Percentiles rank a stretch among this genome's conserved stretches.
phyloP scores from a whole-genome alignment of 139 green algal genomes.

The Protoeuglena noctilucae region DNA sequence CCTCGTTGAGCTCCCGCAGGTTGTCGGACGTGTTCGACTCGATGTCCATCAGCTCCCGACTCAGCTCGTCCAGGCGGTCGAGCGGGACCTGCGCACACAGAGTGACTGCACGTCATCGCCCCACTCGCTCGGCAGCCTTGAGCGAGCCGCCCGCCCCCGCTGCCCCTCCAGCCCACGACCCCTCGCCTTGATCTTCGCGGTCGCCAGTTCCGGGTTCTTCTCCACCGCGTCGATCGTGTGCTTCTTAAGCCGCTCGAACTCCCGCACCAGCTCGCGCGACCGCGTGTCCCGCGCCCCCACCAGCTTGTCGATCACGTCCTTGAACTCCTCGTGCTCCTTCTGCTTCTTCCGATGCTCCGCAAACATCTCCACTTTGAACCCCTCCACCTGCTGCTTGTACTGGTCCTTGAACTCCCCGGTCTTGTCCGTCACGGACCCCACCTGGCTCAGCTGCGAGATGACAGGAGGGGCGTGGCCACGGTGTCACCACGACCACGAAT shows the following conservation, averaged over 20 bases:
- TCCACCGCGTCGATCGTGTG: conserved; percentile 13
- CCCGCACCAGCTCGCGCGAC: conserved; percentile 8
- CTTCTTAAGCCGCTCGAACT: conserved; percentile 50
- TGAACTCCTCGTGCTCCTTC: conserved; percentile 31
- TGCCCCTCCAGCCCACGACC: conserved; percentile 16
- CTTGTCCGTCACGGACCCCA: neutral
- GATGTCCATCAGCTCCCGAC: conserved; percentile 43
- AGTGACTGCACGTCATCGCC: conserved; percentile 11
- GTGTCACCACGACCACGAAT: too few relatives aligned
- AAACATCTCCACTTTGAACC: conserved; percentile 24
- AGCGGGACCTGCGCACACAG: neutral
- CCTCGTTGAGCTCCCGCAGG: conserved; percentile 26
- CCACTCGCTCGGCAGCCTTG: conserved; percentile 9
- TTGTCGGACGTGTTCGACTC: conserved; percentile 42
- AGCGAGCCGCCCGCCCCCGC: conserved; percentile 7
- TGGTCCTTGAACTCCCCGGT: neutral
- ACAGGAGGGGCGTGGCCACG: too few relatives aligned
- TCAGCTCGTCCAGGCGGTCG: conserved; percentile 1
- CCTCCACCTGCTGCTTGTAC: neutral
- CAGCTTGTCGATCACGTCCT: conserved; percentile 1
- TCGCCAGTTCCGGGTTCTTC: conserved; percentile 13
- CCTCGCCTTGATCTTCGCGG: conserved; percentile 12
- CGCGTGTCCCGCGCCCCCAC: conserved; percentile 1
- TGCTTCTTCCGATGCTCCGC: conserved; percentile 46
- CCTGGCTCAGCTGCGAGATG: neutral